Evolutionary conservation across 2,329 filamentous ascomycete species (phyloP).

Genomic region (Aspergillus novoparasiticus): DNA sequence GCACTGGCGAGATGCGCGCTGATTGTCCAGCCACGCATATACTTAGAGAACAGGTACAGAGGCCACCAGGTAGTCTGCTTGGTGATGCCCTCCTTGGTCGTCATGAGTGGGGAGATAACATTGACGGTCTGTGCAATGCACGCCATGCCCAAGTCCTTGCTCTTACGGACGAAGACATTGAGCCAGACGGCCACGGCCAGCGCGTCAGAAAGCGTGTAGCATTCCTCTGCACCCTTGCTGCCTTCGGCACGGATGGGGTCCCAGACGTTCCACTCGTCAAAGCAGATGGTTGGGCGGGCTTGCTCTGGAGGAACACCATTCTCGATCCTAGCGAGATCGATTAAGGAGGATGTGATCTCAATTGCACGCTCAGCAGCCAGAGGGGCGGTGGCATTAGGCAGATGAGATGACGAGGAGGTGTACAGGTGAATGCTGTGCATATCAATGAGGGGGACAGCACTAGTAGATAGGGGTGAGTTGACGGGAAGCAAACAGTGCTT

Average conservation of each 20-base stretch:
- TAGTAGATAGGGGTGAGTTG: slow-evolving; percentile 45
- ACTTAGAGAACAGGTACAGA: slow-evolving; percentile 67
- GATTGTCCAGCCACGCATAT: slow-evolving; percentile 73
- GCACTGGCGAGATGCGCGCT: slow-evolving; percentile 65
- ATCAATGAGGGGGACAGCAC: slow-evolving; percentile 59
- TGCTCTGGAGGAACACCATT: slow-evolving; percentile 58
- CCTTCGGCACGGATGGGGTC: slow-evolving; percentile 72
- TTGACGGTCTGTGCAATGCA: slow-evolving; percentile 79
- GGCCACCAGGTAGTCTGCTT: slow-evolving; percentile 79
- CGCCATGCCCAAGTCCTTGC: slow-evolving; percentile 72
- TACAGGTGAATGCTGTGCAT: slow-evolving; percentile 84
- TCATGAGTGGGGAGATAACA: slow-evolving; percentile 77
- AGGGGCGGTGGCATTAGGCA: slow-evolving; percentile 64
- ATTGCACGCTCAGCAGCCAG: slow-evolving; percentile 73
- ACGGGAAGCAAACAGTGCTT: slow-evolving; percentile 64
- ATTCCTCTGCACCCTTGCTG: slow-evolving; percentile 71
- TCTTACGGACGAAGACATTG: slow-evolving; percentile 75
- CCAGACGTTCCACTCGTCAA: slow-evolving; percentile 87
- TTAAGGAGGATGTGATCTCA: slow-evolving; percentile 67
- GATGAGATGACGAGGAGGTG: slow-evolving; percentile 61
- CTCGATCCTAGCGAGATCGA: slow-evolving; percentile 73
- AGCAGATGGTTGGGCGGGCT: slow-evolving; percentile 72
- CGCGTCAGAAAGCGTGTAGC: slow-evolving; percentile 73
- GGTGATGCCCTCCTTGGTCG: slow-evolving; percentile 62
- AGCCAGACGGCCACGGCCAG: slow-evolving; percentile 75